Base-by-base conservation (phyloP, 2,329 filamentous ascomycete genomes). In the Penicillium verrucosum region DNA sequence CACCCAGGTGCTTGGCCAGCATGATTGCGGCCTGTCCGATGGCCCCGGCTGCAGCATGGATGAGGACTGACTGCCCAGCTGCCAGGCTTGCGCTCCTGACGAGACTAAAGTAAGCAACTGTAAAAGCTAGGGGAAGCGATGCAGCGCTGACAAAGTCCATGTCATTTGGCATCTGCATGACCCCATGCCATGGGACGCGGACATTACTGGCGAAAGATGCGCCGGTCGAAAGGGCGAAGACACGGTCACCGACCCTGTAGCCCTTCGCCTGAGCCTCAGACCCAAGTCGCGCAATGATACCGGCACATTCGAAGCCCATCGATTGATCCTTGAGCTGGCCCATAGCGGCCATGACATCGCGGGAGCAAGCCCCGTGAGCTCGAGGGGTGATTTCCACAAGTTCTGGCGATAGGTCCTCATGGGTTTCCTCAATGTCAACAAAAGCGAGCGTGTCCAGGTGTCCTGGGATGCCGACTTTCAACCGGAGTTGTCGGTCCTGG, bases 401-500 rank as follows among this genome's bases (percentile, higher is more conserved):
- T 11, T 30, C 29, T 11, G 29, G 29, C 10, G 29, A 11, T 11
- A 30, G 4, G 9, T 30, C 29, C 10, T 4, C 29, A 30, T 11
- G 29, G 29, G 5, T 29, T 11, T 30, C 32, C 9, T 40, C 23
- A 1, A 29, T 41, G 25, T 54, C 55, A 30, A 25, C 30, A 11
- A 46, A 58, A 1, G 46, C 46, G 4, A 58, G 12, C 14, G 49
- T 57, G 7, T 48, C 48, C 21, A 57, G 16, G 42, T 44, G 42
- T 2, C 42, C 42, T 5, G 42, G 42, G 42, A 44, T 29, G 7
- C 42, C 42, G 25, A 44, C 42, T 5, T 44, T 0, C 16, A 44
- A 5, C 16, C 27, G 42, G 1, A 44, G 42, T 44, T 3, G 25
- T 5, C 42, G 42, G 42, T 29, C 5, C 25, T 44, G 42, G 42